Evolutionary conservation across 768 basidiomycete genomes (phyloP), one percentile per base, ranked within the genome.

Genomic region (Suillus ampliporus): DNA sequence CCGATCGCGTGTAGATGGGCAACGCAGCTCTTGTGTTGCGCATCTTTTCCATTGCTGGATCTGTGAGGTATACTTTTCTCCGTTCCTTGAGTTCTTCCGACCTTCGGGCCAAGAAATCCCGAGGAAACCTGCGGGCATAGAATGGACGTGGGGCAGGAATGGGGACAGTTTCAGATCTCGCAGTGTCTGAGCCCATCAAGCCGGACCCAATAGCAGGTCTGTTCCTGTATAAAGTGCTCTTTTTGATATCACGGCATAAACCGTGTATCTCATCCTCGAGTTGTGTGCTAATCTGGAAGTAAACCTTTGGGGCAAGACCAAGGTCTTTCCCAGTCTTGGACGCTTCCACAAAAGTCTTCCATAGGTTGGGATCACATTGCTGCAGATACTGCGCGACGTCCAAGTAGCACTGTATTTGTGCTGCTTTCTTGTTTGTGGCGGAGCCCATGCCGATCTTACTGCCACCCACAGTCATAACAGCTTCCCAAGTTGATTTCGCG

Each of bases 311-410:
- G 4, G 88, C 91, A 70, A 90, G 75, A 17, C 89, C 89, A 28
- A 93, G 82, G 65, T 89, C 86, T 57, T 86, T 83, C 28, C 91
- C 89, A 4, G 84, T 80, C 71, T 86, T 86, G 40, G 82, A 81
- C 13, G 87, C 87, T 60, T 80, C 75, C 8, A 85, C 69, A 72
- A 89, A 98, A 23, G 83, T 78, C 61, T 82, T 79, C 96, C 96
- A 98, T 28, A 98, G 82, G 1, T 82, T 82, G 0, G 84, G 80
- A 73, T 98, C 96, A 73, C 93, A 96, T 61, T 79, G 82, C 72
- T 96, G 91, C 62, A 98, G 84, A 73, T 97, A 97, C 58, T 87
- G 84, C 0, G 89, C 85, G 64, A 94, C 94, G 73, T 98, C 96
- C 52, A 97, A 84, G 73, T 91, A 97, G 72, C 90, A 93, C 64